A percentile compares a stretch with the other conserved stretches of the same genome.
Evolutionary conservation across 495 filamentous ascomycete species (phyloP).

Genomic region (Penicillium nucicola): DNA sequence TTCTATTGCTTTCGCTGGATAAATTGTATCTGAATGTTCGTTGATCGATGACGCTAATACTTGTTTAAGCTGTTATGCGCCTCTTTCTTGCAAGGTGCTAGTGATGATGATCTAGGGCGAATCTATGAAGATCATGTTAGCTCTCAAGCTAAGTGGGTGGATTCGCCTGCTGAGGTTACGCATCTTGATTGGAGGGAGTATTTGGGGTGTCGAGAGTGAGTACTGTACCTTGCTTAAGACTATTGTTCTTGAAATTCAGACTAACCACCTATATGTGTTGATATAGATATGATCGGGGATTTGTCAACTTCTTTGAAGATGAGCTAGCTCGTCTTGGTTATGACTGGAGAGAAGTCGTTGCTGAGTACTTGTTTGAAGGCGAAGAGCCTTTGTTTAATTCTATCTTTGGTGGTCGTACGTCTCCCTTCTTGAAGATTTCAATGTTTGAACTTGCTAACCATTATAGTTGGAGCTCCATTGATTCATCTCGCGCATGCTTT

Average conservation of each 20-base stretch:
- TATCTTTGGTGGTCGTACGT: conserved; percentile 73
- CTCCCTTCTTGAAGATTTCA: neutral
- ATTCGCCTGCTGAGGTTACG: conserved; percentile 79
- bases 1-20: neutral
- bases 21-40: neutral
- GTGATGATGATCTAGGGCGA: conserved; percentile 63
- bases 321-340: conserved; percentile 71
- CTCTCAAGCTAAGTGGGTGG: conserved; percentile 73
- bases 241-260: neutral
- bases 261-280: neutral
- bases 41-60: conserved; percentile 12
- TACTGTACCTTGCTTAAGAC: conserved; percentile 1
- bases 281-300: conserved; percentile 78
- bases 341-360: conserved; percentile 76
- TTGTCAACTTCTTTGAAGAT: conserved; percentile 90
- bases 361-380: conserved; percentile 72
- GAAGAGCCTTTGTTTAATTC: conserved; percentile 75
- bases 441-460: neutral
- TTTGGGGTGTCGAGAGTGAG: conserved; percentile 64
- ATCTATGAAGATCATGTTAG: conserved; percentile 77
- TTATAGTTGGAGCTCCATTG: conserved; percentile 75
- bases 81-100: conserved; percentile 78
- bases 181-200: conserved; percentile 82
- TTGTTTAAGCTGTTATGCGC: conserved; percentile 62
- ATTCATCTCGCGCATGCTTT: conserved; percentile 89